Evolutionary conservation across 2,329 filamentous ascomycete genomes (phyloP).

Genomic region (Exophiala sideris): DNA sequence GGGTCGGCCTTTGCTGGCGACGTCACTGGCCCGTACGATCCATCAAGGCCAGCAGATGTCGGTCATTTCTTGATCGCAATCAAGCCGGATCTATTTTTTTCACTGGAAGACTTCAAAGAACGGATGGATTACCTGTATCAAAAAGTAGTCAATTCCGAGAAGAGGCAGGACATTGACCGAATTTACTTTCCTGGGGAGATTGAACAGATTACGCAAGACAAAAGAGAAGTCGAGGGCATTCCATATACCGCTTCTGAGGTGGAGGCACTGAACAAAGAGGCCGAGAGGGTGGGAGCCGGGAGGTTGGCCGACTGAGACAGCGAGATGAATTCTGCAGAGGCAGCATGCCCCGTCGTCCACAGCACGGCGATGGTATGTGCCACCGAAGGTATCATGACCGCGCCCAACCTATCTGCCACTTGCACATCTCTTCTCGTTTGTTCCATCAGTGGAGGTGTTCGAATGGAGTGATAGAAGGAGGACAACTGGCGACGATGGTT

Average conservation of each 20-base stretch:
- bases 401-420: no score
- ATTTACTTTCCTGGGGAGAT: slow-evolving; percentile 60
- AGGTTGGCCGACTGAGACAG: no score
- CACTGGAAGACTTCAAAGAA: slow-evolving; percentile 63
- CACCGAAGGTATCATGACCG: no score
- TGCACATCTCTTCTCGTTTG: no score
- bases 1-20: slow-evolving; percentile 75
- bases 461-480: no score
- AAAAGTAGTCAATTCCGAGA: slow-evolving; percentile 52
- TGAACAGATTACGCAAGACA: slow-evolving; percentile 49
- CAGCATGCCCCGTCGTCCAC: no score
- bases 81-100: slow-evolving; percentile 72
- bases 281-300: slow-evolving; percentile 39
- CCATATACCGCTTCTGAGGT: slow-evolving; percentile 50
- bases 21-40: slow-evolving; percentile 73
- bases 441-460: no score
- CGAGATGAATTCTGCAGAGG: no score
- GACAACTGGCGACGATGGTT: no score
- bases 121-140: slow-evolving; percentile 58
- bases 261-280: slow-evolving; percentile 49
- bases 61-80: slow-evolving; percentile 71
- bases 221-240: slow-evolving; percentile 42
- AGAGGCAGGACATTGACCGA: slow-evolving; percentile 51
- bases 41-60: slow-evolving; percentile 64
- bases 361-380: no score